These are phyloP conservation scores for Clavulina sp. DNA, from an alignment of 768 basidiomycete genomes.

Conservation along the genomic window DNA sequence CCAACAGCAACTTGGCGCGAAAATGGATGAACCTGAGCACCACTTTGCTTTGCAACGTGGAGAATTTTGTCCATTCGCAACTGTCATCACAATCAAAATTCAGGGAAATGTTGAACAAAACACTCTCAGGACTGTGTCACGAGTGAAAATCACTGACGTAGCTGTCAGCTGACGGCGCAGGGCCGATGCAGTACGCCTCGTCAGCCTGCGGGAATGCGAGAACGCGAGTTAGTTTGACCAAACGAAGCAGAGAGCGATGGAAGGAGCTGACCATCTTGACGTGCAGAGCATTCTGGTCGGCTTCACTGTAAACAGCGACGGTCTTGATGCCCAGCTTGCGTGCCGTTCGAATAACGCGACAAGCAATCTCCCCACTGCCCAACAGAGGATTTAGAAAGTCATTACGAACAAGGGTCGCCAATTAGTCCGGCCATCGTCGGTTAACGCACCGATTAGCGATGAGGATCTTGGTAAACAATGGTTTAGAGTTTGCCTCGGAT, in stretches of 20 bases:
- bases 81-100: slow-evolving; percentile 23
- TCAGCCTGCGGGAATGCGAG: slow-evolving; percentile 37
- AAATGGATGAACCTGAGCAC: slow-evolving; percentile 50
- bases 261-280: slow-evolving; percentile 43
- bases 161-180: slow-evolving; percentile 74
- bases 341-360: slow-evolving; percentile 83
- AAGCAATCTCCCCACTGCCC: slow-evolving; percentile 82
- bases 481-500: too few relatives aligned
- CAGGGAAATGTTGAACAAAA: not conserved
- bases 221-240: not conserved
- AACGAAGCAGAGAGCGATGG: not conserved
- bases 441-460: slow-evolving; percentile 74
- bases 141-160: slow-evolving; percentile 42
- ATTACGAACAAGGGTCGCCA: not conserved
- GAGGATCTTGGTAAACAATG: slow-evolving; percentile 68
- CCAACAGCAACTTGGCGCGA: slow-evolving; percentile 5
- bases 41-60: slow-evolving; percentile 58
- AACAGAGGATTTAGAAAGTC: not conserved
- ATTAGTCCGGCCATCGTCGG: not conserved
- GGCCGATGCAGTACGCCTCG: slow-evolving; percentile 84
- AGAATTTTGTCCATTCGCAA: slow-evolving; percentile 79
- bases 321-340: slow-evolving; percentile 77
- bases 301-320: slow-evolving; percentile 84
- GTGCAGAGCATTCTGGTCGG: slow-evolving; percentile 64
- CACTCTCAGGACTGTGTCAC: not conserved